Evolutionary conservation across 176 grass and related monocot genomes (phyloP), one percentile per base, ranked within the genome.

Genomic region (Aegilops umbellulata): DNA sequence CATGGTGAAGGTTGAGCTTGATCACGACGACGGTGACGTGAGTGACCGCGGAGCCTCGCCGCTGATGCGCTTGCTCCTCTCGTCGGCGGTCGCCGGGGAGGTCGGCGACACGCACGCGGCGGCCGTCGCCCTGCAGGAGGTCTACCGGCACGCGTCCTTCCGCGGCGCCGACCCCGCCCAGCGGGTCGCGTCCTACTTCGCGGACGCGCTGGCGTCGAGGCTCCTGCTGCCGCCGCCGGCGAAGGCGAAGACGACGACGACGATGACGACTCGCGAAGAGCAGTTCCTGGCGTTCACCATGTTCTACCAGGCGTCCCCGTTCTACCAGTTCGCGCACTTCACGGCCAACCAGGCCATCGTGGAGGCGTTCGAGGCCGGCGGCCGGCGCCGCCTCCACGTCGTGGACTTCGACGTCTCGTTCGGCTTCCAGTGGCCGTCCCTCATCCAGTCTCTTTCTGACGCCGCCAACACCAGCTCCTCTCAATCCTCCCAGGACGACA

Each of bases 311-410:
- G 86, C 87, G 66, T 90, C 91, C 20, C 95, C 91, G 23, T 69
- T 88, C 41, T 90, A 87, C 80, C 93, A 98, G 83, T 90, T 98
- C 47, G 89, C 93, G 62, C 95, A 98, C 79, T 98, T 98, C 92
- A 92, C 93, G 15, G 93, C 95, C 11, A 98, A 98, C 90, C 95
- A 98, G 87, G 93, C 89, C n/a, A 95, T 98, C 65, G 65, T 95
- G 1, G 95, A 98, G 82, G 87, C 93, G 42, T 98, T 98, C 71
- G 78, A 98, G 68, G 51, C 20, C 68, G 36, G 46, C 79, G 80
- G 84, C 25, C 46, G 68, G 17, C 61, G 89, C 4, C 46, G 53
- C 19, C 84, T 98, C 80, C 95, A 98, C 67, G 80, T 98, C 60
- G 58, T 93, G 19, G 93, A 98, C 80, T 90, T 98, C 80, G 89